phyloP scores from a whole-genome alignment of 306 rosid species.

The Quercus variabilis region DNA sequence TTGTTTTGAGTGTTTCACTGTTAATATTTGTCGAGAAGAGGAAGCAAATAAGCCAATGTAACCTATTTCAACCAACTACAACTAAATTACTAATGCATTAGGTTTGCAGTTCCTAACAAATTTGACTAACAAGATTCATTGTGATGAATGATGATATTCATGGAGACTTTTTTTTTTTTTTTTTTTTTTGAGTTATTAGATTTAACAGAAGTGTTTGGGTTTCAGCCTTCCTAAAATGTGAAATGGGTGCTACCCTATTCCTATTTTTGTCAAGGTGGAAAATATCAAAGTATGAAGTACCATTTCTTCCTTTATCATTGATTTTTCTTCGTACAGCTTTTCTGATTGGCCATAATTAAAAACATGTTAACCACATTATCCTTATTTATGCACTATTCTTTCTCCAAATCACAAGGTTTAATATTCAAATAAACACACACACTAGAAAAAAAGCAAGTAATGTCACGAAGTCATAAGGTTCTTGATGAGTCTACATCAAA shows the following conservation, averaged over 20 bases:
- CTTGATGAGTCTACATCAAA: no score
- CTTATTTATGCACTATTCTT: not conserved
- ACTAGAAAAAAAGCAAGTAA: no score
- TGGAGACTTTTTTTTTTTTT: not conserved
- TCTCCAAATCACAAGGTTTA: not conserved
- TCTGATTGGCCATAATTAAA: not conserved
- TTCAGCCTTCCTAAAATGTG: not conserved
- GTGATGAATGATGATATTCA: not conserved
- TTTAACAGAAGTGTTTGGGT: not conserved
- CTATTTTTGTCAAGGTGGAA: not conserved
- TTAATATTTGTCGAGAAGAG: not conserved
- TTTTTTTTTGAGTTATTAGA: not conserved
- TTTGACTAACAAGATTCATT: not conserved
- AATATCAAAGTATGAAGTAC: not conserved
- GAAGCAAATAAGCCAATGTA: conserved; percentile 9
- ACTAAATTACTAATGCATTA: not conserved
- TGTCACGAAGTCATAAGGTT: no score
- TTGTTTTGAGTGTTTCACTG: not conserved
- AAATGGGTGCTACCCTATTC: not conserved
- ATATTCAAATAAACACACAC: not conserved
- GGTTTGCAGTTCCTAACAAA: conserved; percentile 15
- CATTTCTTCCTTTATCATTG: not conserved
- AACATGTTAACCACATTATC: not conserved
- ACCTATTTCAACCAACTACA: conserved; percentile 7
- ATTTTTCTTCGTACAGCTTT: not conserved